Evolutionary conservation across 257 asterid genomes (phyloP), one percentile per base, ranked within the genome.

Genomic region (Ehretia macrophylla): DNA sequence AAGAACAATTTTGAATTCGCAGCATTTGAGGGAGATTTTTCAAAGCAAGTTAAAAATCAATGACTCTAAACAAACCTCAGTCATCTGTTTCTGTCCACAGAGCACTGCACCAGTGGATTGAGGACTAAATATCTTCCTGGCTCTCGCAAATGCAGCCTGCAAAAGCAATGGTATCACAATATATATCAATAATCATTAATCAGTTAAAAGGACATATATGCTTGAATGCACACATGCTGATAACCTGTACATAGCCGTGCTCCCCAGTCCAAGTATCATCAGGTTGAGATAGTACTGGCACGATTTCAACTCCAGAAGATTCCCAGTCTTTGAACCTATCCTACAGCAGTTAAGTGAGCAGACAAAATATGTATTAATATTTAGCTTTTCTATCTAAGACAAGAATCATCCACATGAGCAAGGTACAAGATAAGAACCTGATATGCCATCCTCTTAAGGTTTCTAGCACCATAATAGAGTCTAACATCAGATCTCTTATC

Each of bases 391-490:
- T 32, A 47, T 64, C 14, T 18, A 22, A 14, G 17, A 51, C 9
- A 49, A 60, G 5, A 22, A 18, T 27, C 19, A 32, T n/a, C 1
- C 14, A 23, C 17, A 48, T 48, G 16, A 39, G 17, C 48, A 59
- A 66, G 75, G 58, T 72, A 68, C 47, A 73, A 23, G 49, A 22
- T 17, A 16, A 20, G 52, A 39, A 85, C 96, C 95, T 80, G 88
- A 74, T 85, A 91, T 10, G 96, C 96, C 96, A 91, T 91, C 58
- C 90, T 79, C 35, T 67, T 51, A 62, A 91, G 94, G 72, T 81
- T 88, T 66, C 94, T 81, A n/a, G 98, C 96, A 18, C 96, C 98
- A 63, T 91, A 91, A 76, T 91, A 91, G 59, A 91, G 85, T 63
- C 94, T 80, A 60, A 85, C 94, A 67, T 91, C 96, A 53, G 92